Base-by-base conservation (phyloP, 2,329 filamentous ascomycete genomes). In the Neurospora sp. region DNA sequence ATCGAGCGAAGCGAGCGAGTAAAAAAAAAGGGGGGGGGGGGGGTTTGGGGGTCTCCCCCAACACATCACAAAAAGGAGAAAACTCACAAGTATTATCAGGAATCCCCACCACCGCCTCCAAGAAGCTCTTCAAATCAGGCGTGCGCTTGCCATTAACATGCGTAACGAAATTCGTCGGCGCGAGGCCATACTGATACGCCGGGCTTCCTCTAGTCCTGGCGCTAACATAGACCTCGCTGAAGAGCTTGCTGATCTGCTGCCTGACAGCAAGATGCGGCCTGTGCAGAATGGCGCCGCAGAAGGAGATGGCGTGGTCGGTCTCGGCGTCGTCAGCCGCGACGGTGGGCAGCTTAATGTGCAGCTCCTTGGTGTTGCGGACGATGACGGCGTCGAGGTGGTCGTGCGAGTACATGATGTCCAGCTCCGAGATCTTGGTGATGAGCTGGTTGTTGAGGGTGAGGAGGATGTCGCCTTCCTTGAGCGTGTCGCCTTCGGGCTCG, bases 111-210 rank as follows among this genome's bases (percentile, higher is more conserved):
- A 96, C 93, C 73, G 93, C 91, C 36, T 84, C 84, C 72, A 98
- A 84, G 80, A 99, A 98, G 3, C 87, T 82, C 75, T 92, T 87
- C 9, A 99, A 84, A 76, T 97, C 91, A 1, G 90, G 91, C 0
- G 96, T 98, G 17, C 91, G 85, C 71, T 92, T 87, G 69, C 93
- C 93, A 79, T 99, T 99, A 76, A 99, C 94, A 73, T 96, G 93
- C 0, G 95, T 96, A 79, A 99, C 92, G 81, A 99, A 99, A 80
- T 98, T 99, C 17, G 96, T 99, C 1, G 95, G 94, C 4, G 95
- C 93, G 38, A 99, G 87, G 17, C 93, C 93, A 77, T 97, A 97
- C 79, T 95, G 93, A 77, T 94, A 96, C 0, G 93, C 87, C 0
- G 93, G 93, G 1, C 91, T 95, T 38, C 93, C 93, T 66, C 93